A percentile compares a stretch with the other conserved stretches of the same genome.
phyloP scores from a whole-genome alignment of 176 grass and related monocot genomes.

The Rhynchospora tenuis region DNA sequence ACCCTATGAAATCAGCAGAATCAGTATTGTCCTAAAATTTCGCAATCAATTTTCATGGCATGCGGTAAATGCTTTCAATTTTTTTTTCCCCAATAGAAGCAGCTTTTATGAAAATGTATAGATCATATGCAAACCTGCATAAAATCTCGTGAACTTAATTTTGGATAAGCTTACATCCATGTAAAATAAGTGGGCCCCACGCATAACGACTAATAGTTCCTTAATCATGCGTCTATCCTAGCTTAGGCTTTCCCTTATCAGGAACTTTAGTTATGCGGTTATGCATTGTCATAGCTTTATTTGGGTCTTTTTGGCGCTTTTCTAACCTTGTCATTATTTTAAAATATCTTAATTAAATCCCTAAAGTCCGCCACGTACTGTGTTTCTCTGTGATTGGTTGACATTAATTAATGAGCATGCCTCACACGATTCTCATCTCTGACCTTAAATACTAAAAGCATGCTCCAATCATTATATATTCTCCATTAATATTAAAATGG shows the following conservation, averaged over 20 bases:
- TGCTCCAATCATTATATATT: neutral
- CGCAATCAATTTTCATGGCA: too few species aligned
- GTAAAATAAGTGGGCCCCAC: neutral
- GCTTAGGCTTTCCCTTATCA: too few species aligned
- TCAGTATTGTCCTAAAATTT: too few species aligned
- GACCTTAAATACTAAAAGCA: neutral
- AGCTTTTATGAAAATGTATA: too few species aligned
- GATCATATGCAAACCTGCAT: too few species aligned
- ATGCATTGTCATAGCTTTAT: neutral
- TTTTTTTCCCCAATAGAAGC: too few species aligned
- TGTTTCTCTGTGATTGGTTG: constrained; percentile 1
- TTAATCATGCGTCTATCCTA: too few species aligned
- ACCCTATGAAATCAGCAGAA: too few species aligned
- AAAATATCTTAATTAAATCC: constrained; percentile 4
- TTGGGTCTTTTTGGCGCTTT: neutral
- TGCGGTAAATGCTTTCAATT: too few species aligned
- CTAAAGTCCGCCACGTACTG: neutral
- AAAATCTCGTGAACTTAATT: too few species aligned
- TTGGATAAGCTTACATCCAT: neutral
- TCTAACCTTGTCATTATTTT: constrained; percentile 2
- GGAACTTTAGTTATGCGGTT: too few species aligned
- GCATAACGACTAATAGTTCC: neutral
- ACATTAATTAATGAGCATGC: neutral
- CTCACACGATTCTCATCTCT: neutral
- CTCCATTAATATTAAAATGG: neutral